These are phyloP conservation scores for Plasmodium reichenowi DNA, from an alignment of 169 alveolate genomes.

Conservation along the genomic window DNA sequence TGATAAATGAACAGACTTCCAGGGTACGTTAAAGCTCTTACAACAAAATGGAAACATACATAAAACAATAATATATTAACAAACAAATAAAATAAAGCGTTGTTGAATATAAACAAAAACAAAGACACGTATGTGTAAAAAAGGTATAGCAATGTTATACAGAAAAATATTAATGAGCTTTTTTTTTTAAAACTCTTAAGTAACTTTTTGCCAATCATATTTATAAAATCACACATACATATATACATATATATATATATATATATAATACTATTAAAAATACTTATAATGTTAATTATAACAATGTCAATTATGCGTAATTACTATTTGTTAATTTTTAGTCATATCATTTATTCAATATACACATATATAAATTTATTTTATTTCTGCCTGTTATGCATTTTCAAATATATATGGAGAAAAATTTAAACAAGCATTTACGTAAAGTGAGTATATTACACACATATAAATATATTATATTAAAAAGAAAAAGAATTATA, in stretches of 20 bases:
- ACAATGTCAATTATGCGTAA: too few relatives aligned
- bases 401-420: too few relatives aligned
- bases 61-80: conserved; percentile 44
- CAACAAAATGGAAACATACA: conserved; percentile 65
- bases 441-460: too few relatives aligned
- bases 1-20: conserved; percentile 59
- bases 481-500: too few relatives aligned
- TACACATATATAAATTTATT: too few relatives aligned
- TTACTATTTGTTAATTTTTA: too few relatives aligned
- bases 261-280: conserved; percentile 27
- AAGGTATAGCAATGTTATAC: conserved; percentile 45
- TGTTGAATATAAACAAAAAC: conserved; percentile 61
- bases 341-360: too few relatives aligned
- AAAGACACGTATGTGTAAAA: conserved; percentile 70
- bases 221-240: conserved; percentile 11
- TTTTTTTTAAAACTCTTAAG: conserved; percentile 67
- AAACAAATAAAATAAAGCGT: conserved; percentile 65
- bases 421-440: too few relatives aligned
- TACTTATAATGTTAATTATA: neutral
- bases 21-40: conserved; percentile 71
- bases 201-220: conserved; percentile 66
- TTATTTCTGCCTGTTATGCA: too few relatives aligned
- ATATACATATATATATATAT: conserved; percentile 6
- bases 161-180: conserved; percentile 54
- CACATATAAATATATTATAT: too few relatives aligned